Evolutionary conservation across 208 protist species (phyloP), one percentile per base, ranked within the genome.

Genomic region (Acanthamoeba triangularis): DNA sequence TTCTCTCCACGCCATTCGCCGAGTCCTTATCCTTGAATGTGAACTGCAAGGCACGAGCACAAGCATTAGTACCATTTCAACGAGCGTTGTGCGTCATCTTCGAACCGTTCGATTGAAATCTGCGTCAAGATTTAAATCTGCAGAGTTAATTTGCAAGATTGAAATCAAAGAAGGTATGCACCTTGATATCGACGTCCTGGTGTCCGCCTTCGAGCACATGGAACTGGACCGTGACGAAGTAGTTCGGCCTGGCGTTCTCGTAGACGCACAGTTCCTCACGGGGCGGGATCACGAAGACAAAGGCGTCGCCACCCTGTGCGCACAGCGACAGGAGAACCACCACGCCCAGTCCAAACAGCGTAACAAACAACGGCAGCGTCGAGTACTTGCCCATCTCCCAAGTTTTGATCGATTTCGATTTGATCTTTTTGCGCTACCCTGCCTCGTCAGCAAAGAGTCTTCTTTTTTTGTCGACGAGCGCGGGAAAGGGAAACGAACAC

Each of bases 101-200:
- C n/a, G n/a, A n/a, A n/a, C n/a, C n/a, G n/a, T n/a, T n/a, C n/a
- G n/a, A n/a, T n/a, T n/a, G n/a, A n/a, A n/a, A n/a, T n/a, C n/a
- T n/a, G n/a, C n/a, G n/a, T n/a, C n/a, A 10, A 65, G 59, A 65
- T 65, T 28, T 0, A 28, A 28, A 52, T 52, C 47, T 16, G 13
- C 47, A 59, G 52, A 7, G 16, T 59, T 16, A 59, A 59, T 59
- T 16, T 18, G 37, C 37, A 41, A 41, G 47, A 49, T 25, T 2
- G 54, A 61, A 61, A n/a, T 0, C 11, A 61, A 61, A 25, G 54
- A 61, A 25, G 54, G 54, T 18, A 0, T 14, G 63, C n/a, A 69
- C 63, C 63, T 69, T 69, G 63, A 69, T 33, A 33, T 69, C 63
- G 10, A 69, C 63, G 63, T 69, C 63, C 35, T 69, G 63, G 63